phyloP scores from a whole-genome alignment of 2,329 filamentous ascomycete species.

The Alternaria tenuissima region DNA sequence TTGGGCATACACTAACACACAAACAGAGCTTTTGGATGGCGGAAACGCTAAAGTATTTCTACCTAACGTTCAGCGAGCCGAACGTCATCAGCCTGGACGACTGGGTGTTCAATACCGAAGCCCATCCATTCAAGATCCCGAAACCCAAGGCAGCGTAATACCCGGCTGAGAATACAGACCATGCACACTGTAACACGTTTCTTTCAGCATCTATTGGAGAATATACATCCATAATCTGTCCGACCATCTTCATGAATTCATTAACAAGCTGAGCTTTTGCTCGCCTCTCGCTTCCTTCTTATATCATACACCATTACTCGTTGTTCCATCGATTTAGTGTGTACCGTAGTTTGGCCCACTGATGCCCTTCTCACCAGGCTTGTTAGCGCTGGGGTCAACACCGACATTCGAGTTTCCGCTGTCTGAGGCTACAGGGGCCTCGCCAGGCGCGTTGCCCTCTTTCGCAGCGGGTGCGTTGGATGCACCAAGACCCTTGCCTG shows the following conservation, averaged over 20 bases:
- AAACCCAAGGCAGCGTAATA: constrained; percentile 18
- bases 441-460: constrained; percentile 20
- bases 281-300: not conserved
- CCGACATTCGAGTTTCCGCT: constrained; percentile 28
- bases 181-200: not conserved
- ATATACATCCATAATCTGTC: not conserved
- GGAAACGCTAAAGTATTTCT: constrained; percentile 61
- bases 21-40: constrained; percentile 58
- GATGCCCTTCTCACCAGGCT: constrained; percentile 28
- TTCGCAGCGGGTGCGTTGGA: constrained; percentile 26
- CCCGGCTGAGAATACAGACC: not conserved
- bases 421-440: constrained; percentile 27
- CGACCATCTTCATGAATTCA: not conserved
- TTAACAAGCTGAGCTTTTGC: not conserved
- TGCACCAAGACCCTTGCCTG: constrained; percentile 29
- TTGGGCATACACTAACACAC: constrained; percentile 15
- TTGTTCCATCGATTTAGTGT: constrained; percentile 3
- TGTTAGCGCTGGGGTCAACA: constrained; percentile 27
- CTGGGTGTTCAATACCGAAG: constrained; percentile 58
- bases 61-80: constrained; percentile 56
- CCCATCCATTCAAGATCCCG: constrained; percentile 55
- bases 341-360: constrained; percentile 25
- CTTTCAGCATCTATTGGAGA: not conserved
- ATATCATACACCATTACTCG: not conserved
- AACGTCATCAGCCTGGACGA: constrained; percentile 56